Conservation (phyloP, 1,284 basidiomycete species). For the Trichosporon ovoides region DNA sequence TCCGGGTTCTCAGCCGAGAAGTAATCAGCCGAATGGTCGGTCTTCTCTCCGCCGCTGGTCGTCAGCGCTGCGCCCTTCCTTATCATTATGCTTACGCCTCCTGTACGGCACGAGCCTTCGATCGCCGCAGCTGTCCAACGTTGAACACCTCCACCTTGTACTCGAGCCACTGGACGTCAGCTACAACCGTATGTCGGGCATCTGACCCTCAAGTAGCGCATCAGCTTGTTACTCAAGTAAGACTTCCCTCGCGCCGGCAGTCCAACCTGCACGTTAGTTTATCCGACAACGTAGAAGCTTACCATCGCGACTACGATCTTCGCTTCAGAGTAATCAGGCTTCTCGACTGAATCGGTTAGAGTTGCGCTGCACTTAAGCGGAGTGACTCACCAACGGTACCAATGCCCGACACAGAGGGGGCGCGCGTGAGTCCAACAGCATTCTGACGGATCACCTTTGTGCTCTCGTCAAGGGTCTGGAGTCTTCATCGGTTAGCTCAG, state of each 20-base stretch:
- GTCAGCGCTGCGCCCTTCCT: constrained; percentile 57
- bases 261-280: constrained; percentile 58
- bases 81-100: background rate
- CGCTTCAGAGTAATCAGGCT: constrained; percentile 95
- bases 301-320: constrained; percentile 99
- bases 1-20: constrained; percentile 83
- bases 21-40: constrained; percentile 86
- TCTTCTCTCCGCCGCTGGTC: constrained; percentile 52
- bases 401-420: constrained; percentile 49
- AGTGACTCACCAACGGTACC: constrained; percentile 43
- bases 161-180: constrained; percentile 77
- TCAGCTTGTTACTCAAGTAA: constrained; percentile 76
- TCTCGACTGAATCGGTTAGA: constrained; percentile 61
- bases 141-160: constrained; percentile 99
- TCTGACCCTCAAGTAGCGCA: constrained; percentile 67
- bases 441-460: constrained; percentile 44
- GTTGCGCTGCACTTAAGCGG: background rate
- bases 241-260: constrained; percentile 78
- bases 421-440: constrained; percentile 34
- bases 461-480: constrained; percentile 45
- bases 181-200: background rate
- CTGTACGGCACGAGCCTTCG: constrained; percentile 59
- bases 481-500: constrained; percentile 21
- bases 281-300: constrained; percentile 19
- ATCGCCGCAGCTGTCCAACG: constrained; percentile 88